A percentile compares a stretch with the other conserved stretches of the same genome.
phyloP scores from a whole-genome alignment of 2,329 filamentous ascomycete species.

The Sphaerostilbella broomeana region DNA sequence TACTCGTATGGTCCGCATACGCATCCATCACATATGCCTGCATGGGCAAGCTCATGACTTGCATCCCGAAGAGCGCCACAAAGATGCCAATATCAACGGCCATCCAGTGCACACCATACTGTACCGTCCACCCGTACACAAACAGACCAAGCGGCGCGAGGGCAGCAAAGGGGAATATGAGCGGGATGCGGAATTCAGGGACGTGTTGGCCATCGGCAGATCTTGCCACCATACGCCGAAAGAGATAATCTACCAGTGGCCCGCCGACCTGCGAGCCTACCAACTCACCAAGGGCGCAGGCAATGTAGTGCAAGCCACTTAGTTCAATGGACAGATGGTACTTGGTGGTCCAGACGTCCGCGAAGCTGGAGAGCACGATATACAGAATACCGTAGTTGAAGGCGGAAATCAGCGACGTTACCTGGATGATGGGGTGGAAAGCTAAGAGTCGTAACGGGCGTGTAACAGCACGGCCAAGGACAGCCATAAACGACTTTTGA shows the following conservation, averaged over 20 bases:
- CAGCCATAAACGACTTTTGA: conserved; percentile 20
- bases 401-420: conserved; percentile 47
- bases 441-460: conserved; percentile 50
- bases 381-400: conserved; percentile 59
- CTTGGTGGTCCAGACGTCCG: conserved; percentile 46
- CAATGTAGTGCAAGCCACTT: conserved; percentile 59
- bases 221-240: too few relatives aligned
- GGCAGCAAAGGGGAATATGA: too few relatives aligned
- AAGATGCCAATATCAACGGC: too few relatives aligned
- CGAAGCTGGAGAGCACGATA: conserved; percentile 56
- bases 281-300: conserved; percentile 56
- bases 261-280: conserved; percentile 44
- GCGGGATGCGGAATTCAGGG: too few relatives aligned
- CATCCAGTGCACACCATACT: too few relatives aligned
- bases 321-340: conserved; percentile 53
- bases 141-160: too few relatives aligned
- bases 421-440: conserved; percentile 55
- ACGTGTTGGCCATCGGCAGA: too few relatives aligned
- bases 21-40: too few relatives aligned
- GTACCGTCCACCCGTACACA: too few relatives aligned
- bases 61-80: too few relatives aligned
- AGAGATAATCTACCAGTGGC: conserved; percentile 34
- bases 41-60: too few relatives aligned
- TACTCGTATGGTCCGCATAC: too few relatives aligned
- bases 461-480: conserved; percentile 34